A percentile compares a stretch with the other conserved stretches of the same genome.
phyloP scores from a whole-genome alignment of 1,284 basidiomycete species.

The Xerocomus amazonicus region DNA sequence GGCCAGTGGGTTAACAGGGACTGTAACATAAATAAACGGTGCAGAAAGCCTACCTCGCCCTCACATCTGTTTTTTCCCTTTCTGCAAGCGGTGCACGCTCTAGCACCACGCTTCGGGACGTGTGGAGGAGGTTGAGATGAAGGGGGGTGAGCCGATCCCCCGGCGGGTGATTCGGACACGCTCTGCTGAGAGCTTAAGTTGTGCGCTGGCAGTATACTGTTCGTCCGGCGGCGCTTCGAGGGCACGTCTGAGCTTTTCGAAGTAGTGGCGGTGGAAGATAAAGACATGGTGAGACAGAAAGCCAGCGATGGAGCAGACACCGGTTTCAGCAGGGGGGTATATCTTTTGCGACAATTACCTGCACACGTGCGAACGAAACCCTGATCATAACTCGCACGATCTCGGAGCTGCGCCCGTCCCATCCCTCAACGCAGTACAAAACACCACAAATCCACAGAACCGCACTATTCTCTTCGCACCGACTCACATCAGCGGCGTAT shows the following conservation, averaged over 20 bases:
- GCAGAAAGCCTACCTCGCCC: conserved; percentile 61
- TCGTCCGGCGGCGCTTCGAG: conserved; percentile 36
- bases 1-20: conserved; percentile 46
- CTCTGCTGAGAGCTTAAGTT: conserved; percentile 14
- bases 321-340: conserved; percentile 1
- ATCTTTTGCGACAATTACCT: conserved; percentile 11
- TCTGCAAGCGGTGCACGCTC: conserved; percentile 78
- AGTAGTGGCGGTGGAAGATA: conserved; percentile 33
- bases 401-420: not conserved
- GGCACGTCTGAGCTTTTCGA: conserved; percentile 33
- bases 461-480: too few relatives aligned
- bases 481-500: too few relatives aligned
- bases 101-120: conserved; percentile 76
- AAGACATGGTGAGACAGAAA: conserved; percentile 29
- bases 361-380: conserved; percentile 20
- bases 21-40: conserved; percentile 23
- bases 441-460: too few relatives aligned
- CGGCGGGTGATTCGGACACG: conserved; percentile 24
- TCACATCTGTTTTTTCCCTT: conserved; percentile 93
- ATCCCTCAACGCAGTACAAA: too few relatives aligned
- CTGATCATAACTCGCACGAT: conserved; percentile 14
- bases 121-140: conserved; percentile 38
- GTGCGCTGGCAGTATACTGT: conserved; percentile 20
- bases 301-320: conserved; percentile 13
- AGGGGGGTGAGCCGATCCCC: conserved; percentile 16